These are phyloP conservation scores for Pichia gijzeniarum DNA, from an alignment of 805 yeast species.

Conservation along the genomic window DNA sequence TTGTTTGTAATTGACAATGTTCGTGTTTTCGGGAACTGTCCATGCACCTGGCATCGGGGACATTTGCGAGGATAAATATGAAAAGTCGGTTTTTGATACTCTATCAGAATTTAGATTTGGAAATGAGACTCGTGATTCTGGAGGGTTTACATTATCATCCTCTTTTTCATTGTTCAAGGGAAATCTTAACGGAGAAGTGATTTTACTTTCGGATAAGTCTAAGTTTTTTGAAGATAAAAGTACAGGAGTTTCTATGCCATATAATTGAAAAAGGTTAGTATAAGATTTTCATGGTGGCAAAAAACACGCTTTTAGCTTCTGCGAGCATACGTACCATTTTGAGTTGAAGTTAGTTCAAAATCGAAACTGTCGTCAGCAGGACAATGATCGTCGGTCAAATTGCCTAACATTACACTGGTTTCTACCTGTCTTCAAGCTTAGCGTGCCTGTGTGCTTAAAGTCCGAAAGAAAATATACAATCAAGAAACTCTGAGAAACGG, in stretches of 20 bases:
- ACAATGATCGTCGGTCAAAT: background rate
- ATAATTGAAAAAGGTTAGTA: background rate
- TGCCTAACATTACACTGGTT: no score
- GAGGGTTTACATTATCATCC: background rate
- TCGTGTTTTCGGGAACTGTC: conserved; percentile 16
- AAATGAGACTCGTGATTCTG: no score
- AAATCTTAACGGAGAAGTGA: conserved; percentile 24
- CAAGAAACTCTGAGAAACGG: no score
- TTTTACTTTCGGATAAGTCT: conserved; percentile 18
- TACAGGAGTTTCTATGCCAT: background rate
- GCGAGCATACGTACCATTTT: background rate
- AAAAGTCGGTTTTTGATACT: conserved; percentile 22
- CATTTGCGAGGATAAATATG: conserved; percentile 20
- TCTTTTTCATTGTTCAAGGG: background rate
- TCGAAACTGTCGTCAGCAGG: background rate
- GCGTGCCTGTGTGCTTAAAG: no score
- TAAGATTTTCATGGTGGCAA: background rate
- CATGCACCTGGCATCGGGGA: conserved; percentile 29
- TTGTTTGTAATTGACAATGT: background rate
- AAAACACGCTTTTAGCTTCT: background rate
- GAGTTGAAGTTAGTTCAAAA: background rate
- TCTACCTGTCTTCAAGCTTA: no score
- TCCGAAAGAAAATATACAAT: no score
- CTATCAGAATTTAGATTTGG: background rate
- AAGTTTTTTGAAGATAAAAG: background rate